Evolutionary conservation across 352 stramenopile species (phyloP).

Genomic region (Discostella stelligera): DNA sequence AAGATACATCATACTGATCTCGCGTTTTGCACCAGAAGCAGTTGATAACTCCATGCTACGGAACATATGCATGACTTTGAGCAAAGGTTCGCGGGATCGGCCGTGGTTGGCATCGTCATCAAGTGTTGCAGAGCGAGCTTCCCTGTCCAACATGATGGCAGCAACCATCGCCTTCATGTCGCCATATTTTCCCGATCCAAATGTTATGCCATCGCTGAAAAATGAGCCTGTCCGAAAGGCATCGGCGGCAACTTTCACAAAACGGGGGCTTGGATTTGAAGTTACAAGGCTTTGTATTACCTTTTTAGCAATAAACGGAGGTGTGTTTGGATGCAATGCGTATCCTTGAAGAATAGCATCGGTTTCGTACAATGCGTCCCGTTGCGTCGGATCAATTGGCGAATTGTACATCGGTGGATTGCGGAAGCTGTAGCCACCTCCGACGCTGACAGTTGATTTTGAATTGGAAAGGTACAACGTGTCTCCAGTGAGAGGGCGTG

Average conservation of each 20-base stretch:
- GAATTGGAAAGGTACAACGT: conserved; percentile 39
- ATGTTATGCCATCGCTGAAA: conserved; percentile 27
- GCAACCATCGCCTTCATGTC: conserved; percentile 64
- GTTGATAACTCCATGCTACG: conserved; percentile 49
- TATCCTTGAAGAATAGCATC: conserved; percentile 63
- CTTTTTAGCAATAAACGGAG: conserved; percentile 54
- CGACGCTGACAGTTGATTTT: conserved; percentile 29
- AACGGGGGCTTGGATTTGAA: conserved; percentile 71
- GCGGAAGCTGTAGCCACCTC: conserved; percentile 38
- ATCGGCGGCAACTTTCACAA: conserved; percentile 52
- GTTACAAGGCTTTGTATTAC: conserved; percentile 64
- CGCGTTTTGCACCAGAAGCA: conserved; percentile 15
- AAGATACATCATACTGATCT: conserved; percentile 38
- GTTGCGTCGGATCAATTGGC: conserved; percentile 38
- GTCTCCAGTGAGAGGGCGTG: background rate
- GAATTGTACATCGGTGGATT: conserved; percentile 64
- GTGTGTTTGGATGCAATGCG: conserved; percentile 59
- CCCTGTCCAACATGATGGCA: conserved; percentile 63
- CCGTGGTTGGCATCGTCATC: conserved; percentile 62
- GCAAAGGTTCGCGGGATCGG: conserved; percentile 48
- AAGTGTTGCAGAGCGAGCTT: conserved; percentile 52
- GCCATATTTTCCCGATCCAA: conserved; percentile 64
- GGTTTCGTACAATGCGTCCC: conserved; percentile 58
- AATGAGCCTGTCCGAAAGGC: conserved; percentile 62
- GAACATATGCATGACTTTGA: conserved; percentile 62